Evolutionary conservation across 129 eudicot genomes (phyloP), one percentile per base, ranked within the genome.

Genomic region (Helianthus tuberosus): DNA sequence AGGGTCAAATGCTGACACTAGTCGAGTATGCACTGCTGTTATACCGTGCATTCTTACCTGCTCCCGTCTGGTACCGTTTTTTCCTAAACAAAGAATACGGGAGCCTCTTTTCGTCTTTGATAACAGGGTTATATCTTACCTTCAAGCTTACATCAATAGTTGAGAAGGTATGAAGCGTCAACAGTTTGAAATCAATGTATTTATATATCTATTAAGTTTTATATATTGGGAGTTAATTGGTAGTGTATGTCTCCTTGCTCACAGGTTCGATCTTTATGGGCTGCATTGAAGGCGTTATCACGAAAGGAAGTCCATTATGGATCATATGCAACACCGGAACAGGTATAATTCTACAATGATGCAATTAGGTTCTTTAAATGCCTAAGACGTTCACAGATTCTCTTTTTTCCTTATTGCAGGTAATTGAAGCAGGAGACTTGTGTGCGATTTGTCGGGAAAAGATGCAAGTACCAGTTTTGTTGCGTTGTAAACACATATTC

Each of bases 401-500:
- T 25, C 5, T 8, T 59, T 59, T 58, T 25, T 4, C 39, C 64
- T 59, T 25, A 59, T 59, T 7, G 62, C 76, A 90, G 96, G 96
- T 90, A 44, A 86, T 68, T 63, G 91, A 84, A 69, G 93, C 91
- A 12, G 96, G 94, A 32, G 96, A 88, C 77, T 35, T 91, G 61
- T 91, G 97, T 70, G 89, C 97, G 17, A 91, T 91, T 71, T 91
- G 97, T 80, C 97, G 88, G 77, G 97, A 88, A 81, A 91, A 88
- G 85, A 83, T 91, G 94, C 87, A 88, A 66, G 79, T 81, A 48
- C 94, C 97, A 52, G 83, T 88, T 77, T 74, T 91, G 15, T 69
- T 91, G 80, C 78, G 91, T 49, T 91, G 97, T 77, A 91, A 91
- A 78, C 97, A 90, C 76, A 82, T 90, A 16, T 90, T 90, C 75